These are phyloP conservation scores for Neurospora tetrasperma DNA, from an alignment of 495 filamentous ascomycete species.

Conservation along the genomic window DNA sequence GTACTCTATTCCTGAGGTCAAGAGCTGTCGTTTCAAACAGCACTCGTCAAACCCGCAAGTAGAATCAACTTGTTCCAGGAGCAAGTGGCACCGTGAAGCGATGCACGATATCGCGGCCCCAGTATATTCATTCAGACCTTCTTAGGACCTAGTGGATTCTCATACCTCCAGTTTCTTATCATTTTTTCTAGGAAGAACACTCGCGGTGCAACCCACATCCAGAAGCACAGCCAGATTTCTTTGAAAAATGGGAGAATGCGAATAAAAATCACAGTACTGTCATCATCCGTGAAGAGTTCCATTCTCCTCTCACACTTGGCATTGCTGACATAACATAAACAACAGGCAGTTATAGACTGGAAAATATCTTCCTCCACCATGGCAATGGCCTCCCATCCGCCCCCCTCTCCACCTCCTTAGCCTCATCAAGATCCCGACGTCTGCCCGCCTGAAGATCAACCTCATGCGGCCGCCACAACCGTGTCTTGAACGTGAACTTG, in stretches of 20 bases:
- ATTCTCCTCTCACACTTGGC: not conserved
- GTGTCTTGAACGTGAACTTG: constrained; percentile 50
- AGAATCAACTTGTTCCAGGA: too few species aligned
- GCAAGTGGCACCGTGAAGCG: too few species aligned
- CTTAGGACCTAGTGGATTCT: too few species aligned
- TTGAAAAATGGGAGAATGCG: not conserved
- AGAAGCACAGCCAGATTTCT: not conserved
- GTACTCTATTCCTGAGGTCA: too few species aligned
- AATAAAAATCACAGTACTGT: not conserved
- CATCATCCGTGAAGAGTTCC: not conserved
- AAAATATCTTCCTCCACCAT: constrained; percentile 19
- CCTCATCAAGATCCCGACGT: constrained; percentile 36
- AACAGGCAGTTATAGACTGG: constrained; percentile 5
- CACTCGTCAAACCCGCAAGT: too few species aligned
- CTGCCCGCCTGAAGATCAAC: constrained; percentile 53
- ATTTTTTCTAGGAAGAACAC: too few species aligned
- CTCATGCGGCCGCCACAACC: constrained; percentile 39
- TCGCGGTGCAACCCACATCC: too few species aligned
- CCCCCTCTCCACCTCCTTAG: constrained; percentile 13
- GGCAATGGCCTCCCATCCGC: constrained; percentile 4
- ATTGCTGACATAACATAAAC: not conserved
- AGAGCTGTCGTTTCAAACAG: too few species aligned
- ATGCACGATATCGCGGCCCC: too few species aligned
- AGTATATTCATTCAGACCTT: too few species aligned
- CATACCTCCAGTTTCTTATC: too few species aligned